Evolutionary conservation across 2,329 filamentous ascomycete species (phyloP).

Genomic region (Pseudopyricularia javanii): DNA sequence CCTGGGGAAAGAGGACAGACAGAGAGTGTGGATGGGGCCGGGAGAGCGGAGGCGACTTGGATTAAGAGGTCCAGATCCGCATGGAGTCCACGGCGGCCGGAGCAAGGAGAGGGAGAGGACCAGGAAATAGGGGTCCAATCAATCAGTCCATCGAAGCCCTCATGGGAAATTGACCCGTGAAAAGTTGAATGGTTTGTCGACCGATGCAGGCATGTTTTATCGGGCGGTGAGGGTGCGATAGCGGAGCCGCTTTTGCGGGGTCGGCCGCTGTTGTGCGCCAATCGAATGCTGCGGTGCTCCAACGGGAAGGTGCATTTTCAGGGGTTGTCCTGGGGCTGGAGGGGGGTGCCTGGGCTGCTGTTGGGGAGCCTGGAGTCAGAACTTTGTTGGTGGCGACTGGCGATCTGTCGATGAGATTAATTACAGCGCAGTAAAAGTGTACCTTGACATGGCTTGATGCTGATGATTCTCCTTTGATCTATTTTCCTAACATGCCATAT

Average conservation of each 20-base stretch:
- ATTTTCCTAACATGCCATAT: no score
- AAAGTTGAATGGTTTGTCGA: background rate
- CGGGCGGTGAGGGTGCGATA: slow-evolving; percentile 1
- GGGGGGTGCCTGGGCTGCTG: no score
- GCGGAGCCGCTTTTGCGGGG: slow-evolving; percentile 1
- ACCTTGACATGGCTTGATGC: no score
- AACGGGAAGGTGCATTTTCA: background rate
- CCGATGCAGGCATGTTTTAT: background rate
- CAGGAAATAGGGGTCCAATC: background rate
- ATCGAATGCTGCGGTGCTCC: background rate
- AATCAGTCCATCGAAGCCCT: background rate
- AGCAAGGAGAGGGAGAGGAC: background rate
- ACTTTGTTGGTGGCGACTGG: no score
- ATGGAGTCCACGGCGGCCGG: background rate
- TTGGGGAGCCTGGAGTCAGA: no score
- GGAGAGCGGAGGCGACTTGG: background rate
- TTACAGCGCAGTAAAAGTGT: no score
- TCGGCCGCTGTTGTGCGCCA: background rate
- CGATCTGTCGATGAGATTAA: no score
- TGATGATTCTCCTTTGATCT: no score
- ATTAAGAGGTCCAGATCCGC: background rate
- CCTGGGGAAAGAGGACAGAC: background rate
- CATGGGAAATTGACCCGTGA: background rate
- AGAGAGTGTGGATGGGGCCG: background rate
- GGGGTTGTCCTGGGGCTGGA: no score